These are phyloP conservation scores for Lachnellula willkommii DNA, from an alignment of 2,329 filamentous ascomycete genomes.

Conservation along the genomic window DNA sequence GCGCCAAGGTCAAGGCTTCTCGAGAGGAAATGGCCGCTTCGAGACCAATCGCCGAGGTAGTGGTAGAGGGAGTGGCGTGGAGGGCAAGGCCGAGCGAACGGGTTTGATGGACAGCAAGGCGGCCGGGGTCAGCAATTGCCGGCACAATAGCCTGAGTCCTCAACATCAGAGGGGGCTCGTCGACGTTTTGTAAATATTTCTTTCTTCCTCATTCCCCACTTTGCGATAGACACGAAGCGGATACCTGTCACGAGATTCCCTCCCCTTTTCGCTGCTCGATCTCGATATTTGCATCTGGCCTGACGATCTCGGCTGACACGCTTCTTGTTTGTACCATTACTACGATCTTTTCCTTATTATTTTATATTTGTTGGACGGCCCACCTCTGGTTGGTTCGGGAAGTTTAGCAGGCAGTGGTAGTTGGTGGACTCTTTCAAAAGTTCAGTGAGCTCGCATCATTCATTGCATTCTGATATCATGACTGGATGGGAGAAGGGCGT, in stretches of 20 bases:
- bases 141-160: conserved; percentile 24
- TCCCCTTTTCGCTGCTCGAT: conserved; percentile 18
- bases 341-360: conserved; percentile 28
- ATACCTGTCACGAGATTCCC: conserved; percentile 16
- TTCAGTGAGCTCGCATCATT: conserved; percentile 22
- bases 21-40: conserved; percentile 25
- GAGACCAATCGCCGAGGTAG: conserved; percentile 26
- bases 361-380: conserved; percentile 17
- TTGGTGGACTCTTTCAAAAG: conserved; percentile 19
- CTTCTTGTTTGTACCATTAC: conserved; percentile 31
- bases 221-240: conserved; percentile 28
- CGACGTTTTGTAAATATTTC: conserved; percentile 32
- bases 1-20: conserved; percentile 25
- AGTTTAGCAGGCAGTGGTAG: conserved; percentile 22
- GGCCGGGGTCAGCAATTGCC: conserved; percentile 29
- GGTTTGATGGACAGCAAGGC: conserved; percentile 28
- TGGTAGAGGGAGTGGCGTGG: conserved; percentile 27
- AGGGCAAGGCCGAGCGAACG: conserved; percentile 26
- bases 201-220: conserved; percentile 19
- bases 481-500: conserved; percentile 26
- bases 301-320: conserved; percentile 16
- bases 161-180: conserved; percentile 7
- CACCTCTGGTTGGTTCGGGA: conserved; percentile 21
- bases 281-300: conserved; percentile 17
- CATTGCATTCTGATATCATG: conserved; percentile 28